Base-by-base conservation (phyloP, 345 rosid genomes). In the Lagerstroemia speciosa region DNA sequence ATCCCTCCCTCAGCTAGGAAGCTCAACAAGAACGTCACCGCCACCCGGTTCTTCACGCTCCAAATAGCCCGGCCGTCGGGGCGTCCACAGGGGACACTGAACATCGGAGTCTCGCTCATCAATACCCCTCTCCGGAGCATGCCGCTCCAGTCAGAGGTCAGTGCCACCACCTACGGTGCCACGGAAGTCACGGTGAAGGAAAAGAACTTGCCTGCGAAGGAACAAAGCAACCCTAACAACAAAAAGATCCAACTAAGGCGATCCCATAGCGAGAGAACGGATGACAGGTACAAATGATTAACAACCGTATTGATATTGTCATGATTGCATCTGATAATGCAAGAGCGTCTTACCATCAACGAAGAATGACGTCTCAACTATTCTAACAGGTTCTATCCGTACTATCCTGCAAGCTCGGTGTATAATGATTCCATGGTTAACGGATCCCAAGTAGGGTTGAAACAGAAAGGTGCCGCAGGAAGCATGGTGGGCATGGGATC, bases 21-120 rank as follows among this genome's bases (percentile, higher is more conserved):
- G 37, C 48, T 72, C 73, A 64, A 76, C 62, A 67, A 70, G 50
- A 64, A 70, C 34, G 69, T 82, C 6, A 11, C 72, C 27, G 10
- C 72, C 27, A 78, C 80, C 71, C 74, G 86, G 50, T 74, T 80
- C 48, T 80, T 88, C 50, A 75, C 74, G 80, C 82, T 85, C 22
- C 85, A 84, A 58, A 37, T 67, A 30, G 22, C 73, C 72, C 92
- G 98, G 0, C 96, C 94, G 1, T 92, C 96, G 0, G 98, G 99
- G 1, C 83, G 98, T 24, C 97, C 97, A 0, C 97, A 95, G 14
- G 98, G 98, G 32, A 82, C 91, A 19, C 71, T 92, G 37, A 85
- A 87, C 41, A 64, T 92, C 75, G 97, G 96, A 0, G 83, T 92
- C 29, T 81, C 88, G 27, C 83, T 92, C 29, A 69, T 92, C 2